A percentile compares a stretch with the other conserved stretches of the same genome.
Conservation (phyloP, 352 stramenopile genomes). For the Pythium sukuiense region DNA sequence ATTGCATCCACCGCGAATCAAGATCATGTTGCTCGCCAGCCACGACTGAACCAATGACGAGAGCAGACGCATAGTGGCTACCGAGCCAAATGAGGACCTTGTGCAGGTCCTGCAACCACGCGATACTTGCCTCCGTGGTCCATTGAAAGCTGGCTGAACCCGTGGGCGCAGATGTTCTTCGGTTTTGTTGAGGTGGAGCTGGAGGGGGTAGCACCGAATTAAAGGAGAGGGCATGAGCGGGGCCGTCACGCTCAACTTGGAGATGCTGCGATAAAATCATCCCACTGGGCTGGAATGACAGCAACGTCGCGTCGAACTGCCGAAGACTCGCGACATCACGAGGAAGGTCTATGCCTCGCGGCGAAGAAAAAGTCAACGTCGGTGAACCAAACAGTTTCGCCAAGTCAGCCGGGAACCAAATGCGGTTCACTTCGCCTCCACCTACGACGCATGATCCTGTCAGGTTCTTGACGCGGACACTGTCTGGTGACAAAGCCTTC, state of each 20-base stretch:
- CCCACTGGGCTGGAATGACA: constrained; percentile 27
- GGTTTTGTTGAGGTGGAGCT: constrained; percentile 1
- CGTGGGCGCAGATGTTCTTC: neutral
- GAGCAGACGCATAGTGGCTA: constrained; percentile 35
- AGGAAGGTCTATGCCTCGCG: neutral
- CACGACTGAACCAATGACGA: constrained; percentile 28
- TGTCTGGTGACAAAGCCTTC: constrained; percentile 5
- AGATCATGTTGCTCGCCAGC: constrained; percentile 8
- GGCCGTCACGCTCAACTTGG: neutral
- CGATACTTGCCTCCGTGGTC: constrained; percentile 12
- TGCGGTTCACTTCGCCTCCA: constrained; percentile 13
- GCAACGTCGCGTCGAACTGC: constrained; percentile 6
- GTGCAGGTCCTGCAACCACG: constrained; percentile 39
- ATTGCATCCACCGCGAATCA: constrained; percentile 36
- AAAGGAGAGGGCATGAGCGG: neutral
- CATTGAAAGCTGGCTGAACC: neutral
- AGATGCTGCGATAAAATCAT: constrained; percentile 36
- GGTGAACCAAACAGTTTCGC: constrained; percentile 22
- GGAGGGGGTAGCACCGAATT: constrained; percentile 6
- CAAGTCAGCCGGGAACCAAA: constrained; percentile 22
- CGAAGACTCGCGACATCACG: constrained; percentile 5
- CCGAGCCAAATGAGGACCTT: constrained; percentile 37
- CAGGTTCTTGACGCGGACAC: constrained; percentile 2
- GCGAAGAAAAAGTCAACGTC: neutral
- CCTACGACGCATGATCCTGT: neutral